Evolutionary conservation across 129 eudicot species (phyloP), one percentile per base, ranked within the genome.

Genomic region (Centella asiatica): DNA sequence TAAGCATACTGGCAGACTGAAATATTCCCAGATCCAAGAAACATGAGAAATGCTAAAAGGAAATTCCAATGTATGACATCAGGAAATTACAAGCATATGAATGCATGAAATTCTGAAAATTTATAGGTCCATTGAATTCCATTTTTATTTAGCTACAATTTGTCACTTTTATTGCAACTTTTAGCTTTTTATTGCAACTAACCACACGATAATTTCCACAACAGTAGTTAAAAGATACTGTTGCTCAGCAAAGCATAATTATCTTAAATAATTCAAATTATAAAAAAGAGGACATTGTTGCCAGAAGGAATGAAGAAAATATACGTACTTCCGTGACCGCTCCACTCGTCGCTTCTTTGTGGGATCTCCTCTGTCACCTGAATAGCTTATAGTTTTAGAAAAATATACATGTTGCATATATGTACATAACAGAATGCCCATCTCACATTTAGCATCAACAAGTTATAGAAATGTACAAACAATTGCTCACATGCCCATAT

Each of bases 341-440:
- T 87, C 92, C 76, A 87, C 92, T 79, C 95, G 71, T 28, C 95
- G 83, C 66, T 83, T 87, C 70, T 78, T 87, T 55, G 90, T 80
- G 29, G 92, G 83, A 75, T 87, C 92, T 60, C 78, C 85, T 74
- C 68, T 83, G 68, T 83, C 85, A 75, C 40, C 92, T 81, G 78
- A 77, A 73, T 46, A 32, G 64, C 8, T 27, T n/a, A 24, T 44
- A 25, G 36, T 31, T 56, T 60, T n/a, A 23, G 26, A 57, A 40
- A 52, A 37, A 52, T 18, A 59, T 53, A 26, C 52, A 50, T 23
- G 45, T 31, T 60, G 31, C 44, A 31, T 64, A n/a, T 62, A 39
- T 34, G 15, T 6, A 26, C 15, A n/a, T 42, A 1, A 52, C 10
- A 11, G 29, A 51, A 51, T 51, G 40, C n/a, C 9, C 18, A 57